These are phyloP conservation scores for Phytopythium chamaehyphon DNA, from an alignment of 352 stramenopile species.

Conservation along the genomic window DNA sequence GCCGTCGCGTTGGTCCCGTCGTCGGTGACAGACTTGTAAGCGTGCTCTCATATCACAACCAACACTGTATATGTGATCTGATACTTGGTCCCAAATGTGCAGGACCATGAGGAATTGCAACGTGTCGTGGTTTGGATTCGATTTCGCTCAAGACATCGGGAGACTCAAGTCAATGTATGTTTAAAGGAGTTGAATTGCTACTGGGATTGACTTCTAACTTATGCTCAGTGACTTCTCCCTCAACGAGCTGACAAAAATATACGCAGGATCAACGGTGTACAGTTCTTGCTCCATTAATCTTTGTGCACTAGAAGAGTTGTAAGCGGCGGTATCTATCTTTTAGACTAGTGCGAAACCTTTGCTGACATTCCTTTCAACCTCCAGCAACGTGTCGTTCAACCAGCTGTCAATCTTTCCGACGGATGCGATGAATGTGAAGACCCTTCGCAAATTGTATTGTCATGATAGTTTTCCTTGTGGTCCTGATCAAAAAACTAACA, in stretches of 20 bases:
- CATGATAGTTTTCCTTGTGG: neutral
- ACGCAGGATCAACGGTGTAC: conserved; percentile 22
- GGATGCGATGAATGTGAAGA: conserved; percentile 17
- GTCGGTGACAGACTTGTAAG: conserved; percentile 19
- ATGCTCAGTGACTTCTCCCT: conserved; percentile 29
- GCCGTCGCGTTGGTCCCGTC: conserved; percentile 15
- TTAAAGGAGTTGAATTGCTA: no score
- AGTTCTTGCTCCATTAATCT: conserved; percentile 13
- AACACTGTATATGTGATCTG: no score
- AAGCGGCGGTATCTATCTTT: no score
- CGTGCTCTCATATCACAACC: neutral
- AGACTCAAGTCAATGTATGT: conserved; percentile 28
- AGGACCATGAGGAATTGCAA: conserved; percentile 40
- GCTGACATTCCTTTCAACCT: neutral
- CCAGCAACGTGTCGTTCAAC: conserved; percentile 34
- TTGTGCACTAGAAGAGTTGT: conserved; percentile 29
- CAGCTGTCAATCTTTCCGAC: conserved; percentile 21
- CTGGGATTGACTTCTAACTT: neutral
- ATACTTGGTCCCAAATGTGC: neutral
- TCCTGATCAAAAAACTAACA: neutral
- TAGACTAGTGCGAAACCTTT: no score
- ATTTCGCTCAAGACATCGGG: conserved; percentile 21
- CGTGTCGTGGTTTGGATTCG: conserved; percentile 28
- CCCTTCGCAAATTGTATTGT: conserved; percentile 20
- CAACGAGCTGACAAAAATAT: conserved; percentile 28